A percentile compares a stretch with the other conserved stretches of the same genome.
phyloP scores from a whole-genome alignment of 768 basidiomycete genomes.

The Kwoniella bestiolae region DNA sequence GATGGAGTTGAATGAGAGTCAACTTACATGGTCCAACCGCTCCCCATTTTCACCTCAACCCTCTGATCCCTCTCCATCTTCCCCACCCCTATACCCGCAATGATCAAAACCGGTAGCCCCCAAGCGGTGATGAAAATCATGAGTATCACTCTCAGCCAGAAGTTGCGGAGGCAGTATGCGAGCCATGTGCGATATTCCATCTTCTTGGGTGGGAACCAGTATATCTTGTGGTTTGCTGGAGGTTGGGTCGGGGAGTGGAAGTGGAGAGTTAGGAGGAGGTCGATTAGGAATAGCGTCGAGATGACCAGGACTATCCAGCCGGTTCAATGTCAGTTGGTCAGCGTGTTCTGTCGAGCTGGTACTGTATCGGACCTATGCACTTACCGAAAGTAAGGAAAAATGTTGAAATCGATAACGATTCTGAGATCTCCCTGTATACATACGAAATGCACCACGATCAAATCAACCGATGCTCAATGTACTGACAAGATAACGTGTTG shows the following conservation, averaged over 20 bases:
- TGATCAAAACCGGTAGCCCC: constrained; percentile 9
- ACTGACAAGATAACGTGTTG: background rate
- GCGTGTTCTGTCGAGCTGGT: no score
- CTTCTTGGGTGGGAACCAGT: background rate
- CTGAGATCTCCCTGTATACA: constrained; percentile 12
- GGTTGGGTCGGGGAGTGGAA: constrained; percentile 14
- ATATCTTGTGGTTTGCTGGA: constrained; percentile 1
- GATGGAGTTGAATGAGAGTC: background rate
- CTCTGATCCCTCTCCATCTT: background rate
- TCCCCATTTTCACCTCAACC: background rate
- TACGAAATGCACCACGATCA: background rate
- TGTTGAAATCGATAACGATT: constrained; percentile 23
- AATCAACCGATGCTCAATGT: background rate
- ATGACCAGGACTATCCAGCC: background rate
- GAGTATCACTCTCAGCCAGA: background rate
- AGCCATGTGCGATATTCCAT: background rate
- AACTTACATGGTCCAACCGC: constrained; percentile 18
- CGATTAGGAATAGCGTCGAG: constrained; percentile 1
- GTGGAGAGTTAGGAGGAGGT: constrained; percentile 1
- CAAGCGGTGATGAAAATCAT: background rate
- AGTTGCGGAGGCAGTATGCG: constrained; percentile 1
- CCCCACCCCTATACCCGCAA: background rate
- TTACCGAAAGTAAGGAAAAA: constrained; percentile 28
- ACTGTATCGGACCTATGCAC: background rate
- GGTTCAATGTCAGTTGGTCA: background rate